Evolutionary conservation across 768 basidiomycete genomes (phyloP).

Genomic region (Hericium coralloides): DNA sequence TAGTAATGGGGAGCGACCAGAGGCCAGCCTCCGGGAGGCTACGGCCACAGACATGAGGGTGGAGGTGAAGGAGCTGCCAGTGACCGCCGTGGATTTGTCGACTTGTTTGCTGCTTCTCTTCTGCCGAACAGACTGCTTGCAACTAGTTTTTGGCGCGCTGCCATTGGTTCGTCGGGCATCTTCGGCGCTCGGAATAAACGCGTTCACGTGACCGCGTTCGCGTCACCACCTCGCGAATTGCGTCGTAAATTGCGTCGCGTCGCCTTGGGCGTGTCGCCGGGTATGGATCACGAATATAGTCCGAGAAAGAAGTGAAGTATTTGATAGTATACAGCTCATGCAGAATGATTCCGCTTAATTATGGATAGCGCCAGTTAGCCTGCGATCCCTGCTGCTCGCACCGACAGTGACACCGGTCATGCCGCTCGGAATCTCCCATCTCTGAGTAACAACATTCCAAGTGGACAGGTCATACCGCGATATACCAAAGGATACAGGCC

Average conservation of each 20-base stretch:
- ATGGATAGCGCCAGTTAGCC: constrained; percentile 35
- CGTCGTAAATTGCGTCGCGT: not conserved
- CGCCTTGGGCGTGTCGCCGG: not conserved
- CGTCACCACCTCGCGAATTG: not conserved
- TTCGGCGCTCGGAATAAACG: not conserved
- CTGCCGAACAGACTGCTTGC: not conserved
- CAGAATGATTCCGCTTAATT: not conserved
- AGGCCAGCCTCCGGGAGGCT: constrained; percentile 3
- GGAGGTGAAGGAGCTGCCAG: not conserved
- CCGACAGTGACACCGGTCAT: constrained; percentile 22
- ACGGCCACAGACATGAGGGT: constrained; percentile 2
- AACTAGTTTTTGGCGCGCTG: too few species aligned
- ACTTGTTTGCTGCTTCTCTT: not conserved
- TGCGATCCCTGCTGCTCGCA: constrained; percentile 51
- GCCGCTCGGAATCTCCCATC: constrained; percentile 24
- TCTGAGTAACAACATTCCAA: constrained; percentile 26
- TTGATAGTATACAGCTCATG: not conserved
- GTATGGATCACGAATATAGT: too few species aligned
- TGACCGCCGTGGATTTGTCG: not conserved
- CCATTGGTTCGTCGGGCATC: not conserved
- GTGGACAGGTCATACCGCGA: constrained; percentile 15
- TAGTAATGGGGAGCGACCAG: not conserved
- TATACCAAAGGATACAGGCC: constrained; percentile 13
- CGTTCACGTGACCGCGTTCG: not conserved
- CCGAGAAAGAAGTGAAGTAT: not conserved